Base-by-base conservation (phyloP, 2,329 filamentous ascomycete species). In the Fusarium nelsonii region DNA sequence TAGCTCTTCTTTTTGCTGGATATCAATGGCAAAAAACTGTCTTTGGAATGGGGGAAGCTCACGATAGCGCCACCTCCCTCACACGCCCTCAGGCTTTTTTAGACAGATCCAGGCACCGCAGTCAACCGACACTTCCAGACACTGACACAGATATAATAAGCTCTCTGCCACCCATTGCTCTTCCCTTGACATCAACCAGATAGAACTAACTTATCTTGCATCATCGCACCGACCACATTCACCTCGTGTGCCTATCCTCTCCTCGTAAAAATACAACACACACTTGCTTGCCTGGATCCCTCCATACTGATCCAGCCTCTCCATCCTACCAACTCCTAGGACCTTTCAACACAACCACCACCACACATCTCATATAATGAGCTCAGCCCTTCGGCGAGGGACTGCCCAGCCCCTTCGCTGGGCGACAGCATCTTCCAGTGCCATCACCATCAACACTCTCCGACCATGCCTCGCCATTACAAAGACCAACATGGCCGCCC, bases 351-450 rank as follows among this genome's bases (percentile, higher is more conserved):
- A 30, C 34, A 8, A 48, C 28, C 32, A 61, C 32, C 36, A 68
- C 53, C 44, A 32, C 51, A 63, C 58, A 58, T 58, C 45, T 59
- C 37, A 53, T 58, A 74, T 60, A 71, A 74, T 74, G 73, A 74
- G 69, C 68, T 58, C 55, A 46, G 73, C 70, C 55, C 72, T 71
- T 64, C 61, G 73, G 55, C 73, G 73, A 74, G 73, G 71, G 59
- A 68, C 72, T 41, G 68, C 60, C 63, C 69, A 62, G 61, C 71
- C 72, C 61, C 71, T 74, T 57, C 71, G 71, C 53, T 71, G 65
- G 69, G 69, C 71, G 43, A 58, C 68, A 40, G 60, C 69, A 20
- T 63, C 69, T 45, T 57, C 48, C 56, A 67, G 50, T 64, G 50
- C 60, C 65, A 63, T 64, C 41, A 36, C 57, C 52, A 62, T 69